These are phyloP conservation scores for Hansenula lynferdii DNA, from an alignment of 1,139 yeast species.

Conservation along the genomic window DNA sequence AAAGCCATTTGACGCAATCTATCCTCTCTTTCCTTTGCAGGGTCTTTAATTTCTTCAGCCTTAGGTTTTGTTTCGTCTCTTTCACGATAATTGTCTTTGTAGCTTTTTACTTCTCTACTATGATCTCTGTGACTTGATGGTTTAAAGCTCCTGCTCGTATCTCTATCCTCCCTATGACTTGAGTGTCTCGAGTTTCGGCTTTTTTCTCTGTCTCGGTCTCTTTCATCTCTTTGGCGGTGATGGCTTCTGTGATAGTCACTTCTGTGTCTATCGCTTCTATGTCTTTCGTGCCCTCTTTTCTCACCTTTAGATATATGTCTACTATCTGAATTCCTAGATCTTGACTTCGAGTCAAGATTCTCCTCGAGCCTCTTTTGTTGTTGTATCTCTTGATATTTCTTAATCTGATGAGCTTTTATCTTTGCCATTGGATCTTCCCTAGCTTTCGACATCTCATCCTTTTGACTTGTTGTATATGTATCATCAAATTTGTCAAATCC, in stretches of 20 bases:
- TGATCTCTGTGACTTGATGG: constrained; percentile 1
- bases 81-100: background rate
- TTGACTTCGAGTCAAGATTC: constrained; percentile 3
- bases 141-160: background rate
- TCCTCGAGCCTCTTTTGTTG: constrained; percentile 12
- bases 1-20: background rate
- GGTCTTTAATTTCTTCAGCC: background rate
- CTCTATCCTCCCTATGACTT: background rate
- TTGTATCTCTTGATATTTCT: constrained; percentile 17
- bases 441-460: constrained; percentile 23
- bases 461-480: constrained; percentile 10
- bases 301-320: background rate
- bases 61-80: background rate
- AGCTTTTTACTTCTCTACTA: constrained; percentile 1
- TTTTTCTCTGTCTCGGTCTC: background rate
- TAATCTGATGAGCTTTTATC: constrained; percentile 39
- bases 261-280: background rate
- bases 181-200: background rate
- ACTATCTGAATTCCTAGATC: background rate
- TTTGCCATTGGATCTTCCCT: constrained; percentile 54
- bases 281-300: background rate
- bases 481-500: constrained; percentile 18
- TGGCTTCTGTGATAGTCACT: background rate
- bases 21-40: background rate
- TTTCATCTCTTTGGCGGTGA: background rate